Evolutionary conservation across 225 moss, liverwort and hornwort species (phyloP), one percentile per base, ranked within the genome.

Genomic region (Sphagnum tenellum): DNA sequence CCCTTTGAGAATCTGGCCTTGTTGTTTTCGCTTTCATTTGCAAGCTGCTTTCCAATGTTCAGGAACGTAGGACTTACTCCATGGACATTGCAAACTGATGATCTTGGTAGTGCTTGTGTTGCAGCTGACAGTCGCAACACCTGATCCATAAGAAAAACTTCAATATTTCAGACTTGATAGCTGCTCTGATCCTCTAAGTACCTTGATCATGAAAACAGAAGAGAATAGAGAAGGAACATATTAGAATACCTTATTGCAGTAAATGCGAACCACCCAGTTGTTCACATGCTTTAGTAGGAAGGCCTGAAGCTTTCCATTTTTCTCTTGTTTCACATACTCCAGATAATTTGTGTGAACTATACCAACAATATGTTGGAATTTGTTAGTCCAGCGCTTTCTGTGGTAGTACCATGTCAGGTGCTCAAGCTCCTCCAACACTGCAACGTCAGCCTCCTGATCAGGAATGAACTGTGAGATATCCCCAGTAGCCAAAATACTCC

Each of bases 351-450:
- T 95, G 70, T 92, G 95, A 45, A 95, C 77, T 48, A 95, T 86
- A 74, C 95, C 95, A 46, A 95, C 92, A 45, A 95, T 92, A 64
- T 95, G 86, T 13, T 88, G 88, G 67, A 95, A 95, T 71, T 95
- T 95, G 60, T 92, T 86, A 9, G 89, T 92, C 95, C 95, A 95
- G 59, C 89, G 80, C 69, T 70, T 88, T 62, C 95, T 92, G 66
- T 95, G 95, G 74, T 92, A 84, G 58, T 95, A 95, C 95, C 95
- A 95, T 48, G 75, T 86, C 57, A 95, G 82, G 77, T 95, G 95
- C 62, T 95, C 95, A 9, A 92, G 95, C 72, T 95, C 95, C 76
- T 95, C 92, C 59, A 95, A 69, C 67, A 95, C 89, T 66, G 95
- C 95, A 62, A 95, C 70, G 71, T 95, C 92, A 55, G 95, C 92